A percentile compares a stretch with the other conserved stretches of the same genome.
Evolutionary conservation across 495 filamentous ascomycete species (phyloP).

Genomic region (Aspergillus asperescens): DNA sequence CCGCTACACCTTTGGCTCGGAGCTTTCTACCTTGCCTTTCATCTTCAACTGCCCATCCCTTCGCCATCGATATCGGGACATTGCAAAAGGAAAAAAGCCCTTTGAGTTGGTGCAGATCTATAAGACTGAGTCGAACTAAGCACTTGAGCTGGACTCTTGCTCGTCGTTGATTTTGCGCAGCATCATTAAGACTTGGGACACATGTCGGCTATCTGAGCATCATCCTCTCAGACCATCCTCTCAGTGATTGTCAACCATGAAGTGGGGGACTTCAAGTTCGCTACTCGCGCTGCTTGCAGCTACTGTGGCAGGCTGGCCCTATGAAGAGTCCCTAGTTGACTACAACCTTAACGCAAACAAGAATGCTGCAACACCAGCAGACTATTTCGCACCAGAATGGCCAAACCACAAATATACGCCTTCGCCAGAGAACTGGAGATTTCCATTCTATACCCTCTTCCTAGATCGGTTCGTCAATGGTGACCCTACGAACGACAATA

Average conservation of each 20-base stretch:
- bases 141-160: conserved; percentile 1
- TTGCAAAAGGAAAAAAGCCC: not conserved
- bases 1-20: conserved; percentile 11
- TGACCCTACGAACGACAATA: conserved; percentile 65
- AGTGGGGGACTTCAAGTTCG: conserved; percentile 27
- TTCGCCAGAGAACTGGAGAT: conserved; percentile 64
- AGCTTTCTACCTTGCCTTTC: conserved; percentile 8
- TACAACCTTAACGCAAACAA: conserved; percentile 63
- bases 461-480: conserved; percentile 69
- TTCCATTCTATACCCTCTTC: conserved; percentile 68
- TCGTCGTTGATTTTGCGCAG: not conserved
- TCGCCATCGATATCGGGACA: not conserved
- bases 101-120: conserved; percentile 9
- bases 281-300: conserved; percentile 28
- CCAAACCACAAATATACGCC: conserved; percentile 48
- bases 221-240: not conserved
- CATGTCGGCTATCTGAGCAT: conserved; percentile 22
- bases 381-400: conserved; percentile 58
- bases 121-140: not conserved
- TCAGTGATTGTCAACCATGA: conserved; percentile 24
- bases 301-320: conserved; percentile 44
- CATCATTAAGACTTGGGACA: conserved; percentile 13
- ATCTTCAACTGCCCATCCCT: conserved; percentile 1
- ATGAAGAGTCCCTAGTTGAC: conserved; percentile 46
- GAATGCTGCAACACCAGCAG: conserved; percentile 50